phyloP scores from a whole-genome alignment of 75 land plant species.

The Selaginella tamariscina region DNA sequence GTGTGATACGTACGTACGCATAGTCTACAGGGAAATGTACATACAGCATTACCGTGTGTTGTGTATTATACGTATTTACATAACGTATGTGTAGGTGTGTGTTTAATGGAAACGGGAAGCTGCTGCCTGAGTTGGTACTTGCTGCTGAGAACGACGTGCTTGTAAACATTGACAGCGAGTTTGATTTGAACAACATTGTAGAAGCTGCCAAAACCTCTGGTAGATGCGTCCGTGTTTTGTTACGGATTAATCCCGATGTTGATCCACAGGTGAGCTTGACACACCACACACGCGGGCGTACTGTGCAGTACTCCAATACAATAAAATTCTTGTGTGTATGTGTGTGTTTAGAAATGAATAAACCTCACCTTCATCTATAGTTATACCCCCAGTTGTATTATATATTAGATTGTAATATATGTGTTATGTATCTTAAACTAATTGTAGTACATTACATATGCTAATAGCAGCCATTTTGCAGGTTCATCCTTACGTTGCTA shows the following conservation, averaged over 20 bases:
- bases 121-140: slow-evolving; percentile 63
- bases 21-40: too few relatives aligned
- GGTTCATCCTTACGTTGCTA: slow-evolving; percentile 98
- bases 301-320: too few relatives aligned
- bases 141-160: slow-evolving; percentile 82
- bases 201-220: slow-evolving; percentile 56
- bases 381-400: too few relatives aligned
- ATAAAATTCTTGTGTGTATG: too few relatives aligned
- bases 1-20: too few relatives aligned
- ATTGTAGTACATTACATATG: too few relatives aligned
- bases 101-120: slow-evolving; percentile 95
- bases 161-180: slow-evolving; percentile 88
- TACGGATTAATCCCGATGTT: slow-evolving; percentile 92
- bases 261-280: slow-evolving; percentile 79
- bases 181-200: slow-evolving; percentile 79
- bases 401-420: too few relatives aligned
- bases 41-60: too few relatives aligned
- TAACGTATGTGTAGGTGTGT: slow-evolving; percentile 52
- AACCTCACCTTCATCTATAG: neutral
- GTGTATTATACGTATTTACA: too few relatives aligned
- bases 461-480: slow-evolving; percentile 18
- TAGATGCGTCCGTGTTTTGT: slow-evolving; percentile 59
- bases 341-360: too few relatives aligned
- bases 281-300: too few relatives aligned
- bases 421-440: too few relatives aligned